Conservation (phyloP, 257 asterid species). For the Marsdenia floribunda region DNA sequence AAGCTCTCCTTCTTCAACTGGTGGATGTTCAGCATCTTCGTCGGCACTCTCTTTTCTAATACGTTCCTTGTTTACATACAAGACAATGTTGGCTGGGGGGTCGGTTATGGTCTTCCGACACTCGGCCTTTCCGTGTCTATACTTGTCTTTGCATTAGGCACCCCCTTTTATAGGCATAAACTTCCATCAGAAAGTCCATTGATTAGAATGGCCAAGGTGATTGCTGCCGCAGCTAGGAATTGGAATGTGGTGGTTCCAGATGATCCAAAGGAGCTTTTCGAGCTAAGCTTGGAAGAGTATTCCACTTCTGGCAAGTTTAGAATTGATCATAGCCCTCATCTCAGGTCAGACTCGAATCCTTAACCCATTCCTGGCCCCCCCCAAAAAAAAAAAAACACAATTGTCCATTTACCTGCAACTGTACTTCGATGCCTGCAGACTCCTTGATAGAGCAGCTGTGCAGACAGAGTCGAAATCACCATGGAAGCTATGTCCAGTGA, state of each 20-base stretch:
- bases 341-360: constrained; percentile 31
- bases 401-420: constrained; percentile 9
- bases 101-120: constrained; percentile 74
- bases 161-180: constrained; percentile 58
- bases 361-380: not conserved
- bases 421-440: constrained; percentile 27
- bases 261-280: constrained; percentile 49
- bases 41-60: constrained; percentile 68
- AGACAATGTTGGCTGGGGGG: constrained; percentile 76
- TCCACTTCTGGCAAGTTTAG: constrained; percentile 42
- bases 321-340: constrained; percentile 48
- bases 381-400: no score
- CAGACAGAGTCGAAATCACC: constrained; percentile 38
- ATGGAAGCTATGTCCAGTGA: constrained; percentile 61
- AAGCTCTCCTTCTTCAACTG: constrained; percentile 83
- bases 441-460: constrained; percentile 65
- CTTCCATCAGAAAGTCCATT: constrained; percentile 74
- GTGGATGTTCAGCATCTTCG: constrained; percentile 84
- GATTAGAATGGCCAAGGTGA: constrained; percentile 57
- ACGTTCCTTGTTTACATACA: constrained; percentile 68
- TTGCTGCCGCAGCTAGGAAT: constrained; percentile 52
- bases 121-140: constrained; percentile 59
- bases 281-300: constrained; percentile 44
- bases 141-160: constrained; percentile 47
- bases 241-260: constrained; percentile 40